Evolutionary conservation across 495 filamentous ascomycete species (phyloP), one percentile per base, ranked within the genome.

Genomic region (Penicillium argentinense): DNA sequence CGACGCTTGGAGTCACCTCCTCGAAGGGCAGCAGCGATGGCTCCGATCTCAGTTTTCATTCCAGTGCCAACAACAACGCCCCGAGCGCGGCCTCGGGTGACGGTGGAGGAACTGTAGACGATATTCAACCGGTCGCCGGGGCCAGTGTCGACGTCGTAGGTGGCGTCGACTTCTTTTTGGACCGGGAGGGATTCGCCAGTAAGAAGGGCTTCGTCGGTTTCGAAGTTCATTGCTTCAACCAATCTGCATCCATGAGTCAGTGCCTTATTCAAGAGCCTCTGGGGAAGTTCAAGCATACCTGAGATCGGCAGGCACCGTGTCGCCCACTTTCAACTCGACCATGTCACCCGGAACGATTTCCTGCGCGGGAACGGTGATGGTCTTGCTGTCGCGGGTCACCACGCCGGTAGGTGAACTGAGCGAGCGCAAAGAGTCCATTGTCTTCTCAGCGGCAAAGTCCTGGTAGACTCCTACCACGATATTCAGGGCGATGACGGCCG

Each of bases 131-230:
- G 78, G 49, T 90, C 86, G 12, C 86, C 86, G 7, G 82, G 77
- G 1, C 83, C 79, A 30, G 82, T 76, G 11, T 80, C 74, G 5
- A 51, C 44, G 16, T 76, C 64, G 24, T 76, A 68, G 6, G 56
- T 61, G 8, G 68, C 51, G 14, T 76, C 63, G 14, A 68, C 58
- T 38, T 77, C 70, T 56, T 90, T 89, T 14, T 70, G 62, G n/a
- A 86, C 81, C 14, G 85, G 84, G n/a, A 88, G 63, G 26, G 83
- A 86, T 56, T 90, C 86, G n/a, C 86, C 86, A 6, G 86, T 90
- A 9, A 90, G 72, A 9, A 88, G 70, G 22, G 86, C 83, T 59
- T 89, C 85, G 52, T 88, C 86, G 17, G 83, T 80, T 59, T 86
- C 83, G 45, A 88, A 78, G 49, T 89, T 89, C 55, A 87, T 75